These are phyloP conservation scores for Ceratocystis colombiana DNA, from an alignment of 2,329 filamentous ascomycete species.

Conservation along the genomic window DNA sequence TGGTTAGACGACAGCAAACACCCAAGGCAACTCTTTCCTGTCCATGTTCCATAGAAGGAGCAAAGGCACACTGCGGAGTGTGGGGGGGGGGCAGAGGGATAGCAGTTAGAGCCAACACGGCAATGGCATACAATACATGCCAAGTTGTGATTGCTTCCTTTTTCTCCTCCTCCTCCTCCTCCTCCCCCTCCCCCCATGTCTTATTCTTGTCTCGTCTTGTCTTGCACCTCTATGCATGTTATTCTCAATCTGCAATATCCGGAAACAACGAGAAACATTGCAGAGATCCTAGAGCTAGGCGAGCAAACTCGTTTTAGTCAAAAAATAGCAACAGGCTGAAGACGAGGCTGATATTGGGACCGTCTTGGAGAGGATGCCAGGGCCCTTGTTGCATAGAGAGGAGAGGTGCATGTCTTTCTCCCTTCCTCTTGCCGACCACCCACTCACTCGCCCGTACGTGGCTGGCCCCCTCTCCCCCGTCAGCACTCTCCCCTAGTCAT, in stretches of 20 bases:
- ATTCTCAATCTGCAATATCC: constrained; percentile 2
- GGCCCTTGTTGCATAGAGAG: constrained; percentile 7
- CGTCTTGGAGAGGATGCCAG: background rate
- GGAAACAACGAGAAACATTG: constrained; percentile 15
- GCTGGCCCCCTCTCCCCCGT: background rate
- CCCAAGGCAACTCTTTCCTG: background rate
- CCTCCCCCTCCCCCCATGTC: background rate
- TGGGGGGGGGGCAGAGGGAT: background rate
- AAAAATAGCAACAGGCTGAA: constrained; percentile 20
- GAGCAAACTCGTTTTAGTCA: background rate
- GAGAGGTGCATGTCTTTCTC: background rate
- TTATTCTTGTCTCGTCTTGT: constrained; percentile 3
- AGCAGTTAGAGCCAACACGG: background rate
- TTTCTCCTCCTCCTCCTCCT: background rate
- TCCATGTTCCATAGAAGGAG: background rate
- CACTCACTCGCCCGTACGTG: background rate
- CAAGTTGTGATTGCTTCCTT: background rate
- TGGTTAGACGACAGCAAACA: background rate
- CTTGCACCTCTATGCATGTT: background rate
- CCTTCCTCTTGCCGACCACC: background rate
- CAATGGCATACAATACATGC: background rate
- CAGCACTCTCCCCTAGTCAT: background rate
- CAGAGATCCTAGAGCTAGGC: constrained; percentile 11
- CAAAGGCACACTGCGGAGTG: background rate
- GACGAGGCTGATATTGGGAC: constrained; percentile 10